phyloP scores from a whole-genome alignment of 1,284 basidiomycete species.

The Phellinidium pouzarii region DNA sequence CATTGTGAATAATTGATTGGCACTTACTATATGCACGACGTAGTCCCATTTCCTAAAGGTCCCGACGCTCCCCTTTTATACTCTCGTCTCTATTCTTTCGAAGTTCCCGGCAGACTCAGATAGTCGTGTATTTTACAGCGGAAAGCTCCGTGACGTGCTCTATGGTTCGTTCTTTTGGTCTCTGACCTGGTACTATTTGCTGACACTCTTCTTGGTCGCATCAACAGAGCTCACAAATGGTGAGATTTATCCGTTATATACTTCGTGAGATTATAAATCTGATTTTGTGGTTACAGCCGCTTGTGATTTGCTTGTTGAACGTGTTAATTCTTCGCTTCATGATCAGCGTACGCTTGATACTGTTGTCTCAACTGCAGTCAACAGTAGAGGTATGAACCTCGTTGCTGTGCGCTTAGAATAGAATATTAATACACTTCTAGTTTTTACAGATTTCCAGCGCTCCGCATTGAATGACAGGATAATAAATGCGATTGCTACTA shows the following conservation, averaged over 20 bases:
- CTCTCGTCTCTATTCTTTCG: slow-evolving; percentile 58
- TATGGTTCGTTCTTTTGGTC: slow-evolving; percentile 43
- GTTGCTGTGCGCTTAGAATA: slow-evolving; percentile 35
- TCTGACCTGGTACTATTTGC: slow-evolving; percentile 21
- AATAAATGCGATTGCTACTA: background rate
- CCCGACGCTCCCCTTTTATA: slow-evolving; percentile 70
- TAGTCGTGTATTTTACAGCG: slow-evolving; percentile 64
- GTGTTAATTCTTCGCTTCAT: slow-evolving; percentile 34
- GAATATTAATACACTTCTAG: background rate
- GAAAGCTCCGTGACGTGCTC: slow-evolving; percentile 49
- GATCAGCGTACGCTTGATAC: slow-evolving; percentile 27
- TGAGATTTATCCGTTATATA: background rate
- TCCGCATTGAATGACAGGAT: slow-evolving; percentile 1
- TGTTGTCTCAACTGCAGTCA: slow-evolving; percentile 45
- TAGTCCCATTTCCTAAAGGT: slow-evolving; percentile 81
- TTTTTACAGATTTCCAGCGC: slow-evolving; percentile 14
- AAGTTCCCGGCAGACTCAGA: slow-evolving; percentile 71
- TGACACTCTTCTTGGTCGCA: background rate
- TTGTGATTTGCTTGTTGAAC: slow-evolving; percentile 31
- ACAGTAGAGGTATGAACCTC: slow-evolving; percentile 46
- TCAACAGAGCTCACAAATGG: slow-evolving; percentile 8
- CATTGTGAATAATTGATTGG: background rate
- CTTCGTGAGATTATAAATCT: background rate
- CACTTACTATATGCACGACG: slow-evolving; percentile 1
- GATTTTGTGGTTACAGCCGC: slow-evolving; percentile 25